A percentile compares a stretch with the other conserved stretches of the same genome.
These are phyloP conservation scores for Yarrowia sp. DNA, from an alignment of 805 yeast species.

Conservation along the genomic window DNA sequence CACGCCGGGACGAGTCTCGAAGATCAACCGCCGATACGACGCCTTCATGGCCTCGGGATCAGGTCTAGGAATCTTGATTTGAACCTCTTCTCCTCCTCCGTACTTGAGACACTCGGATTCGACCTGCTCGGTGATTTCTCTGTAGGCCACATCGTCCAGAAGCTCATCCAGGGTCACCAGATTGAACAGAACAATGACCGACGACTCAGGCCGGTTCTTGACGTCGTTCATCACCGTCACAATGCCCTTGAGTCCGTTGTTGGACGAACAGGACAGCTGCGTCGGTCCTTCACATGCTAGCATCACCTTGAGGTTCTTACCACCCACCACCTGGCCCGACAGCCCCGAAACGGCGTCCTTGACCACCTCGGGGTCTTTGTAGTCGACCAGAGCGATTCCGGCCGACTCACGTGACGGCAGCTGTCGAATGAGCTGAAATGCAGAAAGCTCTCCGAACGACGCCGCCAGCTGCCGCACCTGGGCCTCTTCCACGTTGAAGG, in stretches of 20 bases:
- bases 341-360: conserved; percentile 50
- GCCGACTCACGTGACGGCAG: conserved; percentile 32
- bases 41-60: conserved; percentile 48
- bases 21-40: conserved; percentile 53
- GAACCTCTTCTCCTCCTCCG: conserved; percentile 62
- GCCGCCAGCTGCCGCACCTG: conserved; percentile 13
- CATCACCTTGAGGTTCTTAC: conserved; percentile 50
- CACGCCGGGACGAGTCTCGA: conserved; percentile 59
- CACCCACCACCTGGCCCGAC: conserved; percentile 51
- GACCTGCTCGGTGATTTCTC: conserved; percentile 62
- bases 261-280: conserved; percentile 43
- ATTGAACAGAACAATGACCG: conserved; percentile 70
- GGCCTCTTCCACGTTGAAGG: conserved; percentile 6
- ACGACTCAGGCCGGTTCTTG: conserved; percentile 40
- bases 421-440: conserved; percentile 42
- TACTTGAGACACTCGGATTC: conserved; percentile 56
- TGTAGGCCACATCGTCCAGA: conserved; percentile 56
- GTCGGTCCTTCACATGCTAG: conserved; percentile 50
- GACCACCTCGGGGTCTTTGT: conserved; percentile 43
- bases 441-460: conserved; percentile 46
- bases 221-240: conserved; percentile 45
- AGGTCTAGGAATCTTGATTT: conserved; percentile 66
- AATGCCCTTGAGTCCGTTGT: conserved; percentile 48
- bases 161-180: conserved; percentile 70
- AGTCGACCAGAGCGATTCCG: conserved; percentile 29